Conservation (phyloP, 208 protist species). For the Angomonas deanei region DNA sequence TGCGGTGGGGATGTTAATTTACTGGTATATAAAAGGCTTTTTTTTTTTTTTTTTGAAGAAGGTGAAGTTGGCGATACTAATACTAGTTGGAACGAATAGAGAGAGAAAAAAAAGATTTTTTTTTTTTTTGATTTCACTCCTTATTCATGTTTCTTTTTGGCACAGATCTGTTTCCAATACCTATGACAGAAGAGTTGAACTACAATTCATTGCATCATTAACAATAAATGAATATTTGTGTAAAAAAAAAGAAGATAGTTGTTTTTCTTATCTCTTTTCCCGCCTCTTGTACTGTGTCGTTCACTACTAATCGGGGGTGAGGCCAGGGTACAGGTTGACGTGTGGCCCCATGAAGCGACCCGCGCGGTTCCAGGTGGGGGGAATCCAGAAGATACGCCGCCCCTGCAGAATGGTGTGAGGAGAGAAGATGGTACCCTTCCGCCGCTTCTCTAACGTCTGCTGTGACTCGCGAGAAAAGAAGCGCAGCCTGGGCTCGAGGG, state of each 20-base stretch:
- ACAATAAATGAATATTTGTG: background rate
- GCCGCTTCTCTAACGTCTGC: slow-evolving; percentile 72
- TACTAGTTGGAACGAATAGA: background rate
- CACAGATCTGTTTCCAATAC: too few relatives aligned
- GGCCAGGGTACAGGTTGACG: slow-evolving; percentile 80
- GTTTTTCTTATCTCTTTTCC: background rate
- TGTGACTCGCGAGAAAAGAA: slow-evolving; percentile 80
- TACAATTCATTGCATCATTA: background rate
- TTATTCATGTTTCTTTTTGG: too few relatives aligned
- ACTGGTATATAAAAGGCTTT: background rate
- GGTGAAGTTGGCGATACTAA: too few relatives aligned
- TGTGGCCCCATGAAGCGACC: slow-evolving; percentile 76
- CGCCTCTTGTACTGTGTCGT: background rate
- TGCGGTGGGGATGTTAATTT: slow-evolving; percentile 3
- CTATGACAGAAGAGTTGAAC: too few relatives aligned
- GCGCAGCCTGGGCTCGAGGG: slow-evolving; percentile 79
- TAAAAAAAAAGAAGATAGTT: background rate
- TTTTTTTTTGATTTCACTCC: slow-evolving; percentile 16
- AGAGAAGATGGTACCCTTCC: slow-evolving; percentile 64
- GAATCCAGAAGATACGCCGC: slow-evolving; percentile 85
- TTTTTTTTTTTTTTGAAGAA: too few relatives aligned
- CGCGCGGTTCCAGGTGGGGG: slow-evolving; percentile 81
- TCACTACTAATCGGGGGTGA: slow-evolving; percentile 67
- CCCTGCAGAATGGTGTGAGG: slow-evolving; percentile 68
- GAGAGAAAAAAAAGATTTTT: slow-evolving; percentile 8